Evolutionary conservation across 164 flowering plant species (phyloP).

Genomic region (Piper betle): DNA sequence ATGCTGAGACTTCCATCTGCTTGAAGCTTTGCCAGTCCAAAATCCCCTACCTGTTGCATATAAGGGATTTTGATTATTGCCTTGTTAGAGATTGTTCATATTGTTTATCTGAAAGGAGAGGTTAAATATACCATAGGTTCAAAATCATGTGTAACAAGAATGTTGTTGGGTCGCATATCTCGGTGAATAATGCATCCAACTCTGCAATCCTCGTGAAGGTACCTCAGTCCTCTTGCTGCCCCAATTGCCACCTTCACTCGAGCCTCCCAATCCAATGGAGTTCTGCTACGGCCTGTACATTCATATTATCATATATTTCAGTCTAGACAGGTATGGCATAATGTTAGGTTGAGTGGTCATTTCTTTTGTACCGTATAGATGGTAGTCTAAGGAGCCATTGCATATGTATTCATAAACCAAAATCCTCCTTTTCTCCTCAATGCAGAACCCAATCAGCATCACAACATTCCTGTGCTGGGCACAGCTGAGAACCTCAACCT

Average conservation of each 20-base stretch:
- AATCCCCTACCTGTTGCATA: slow-evolving; percentile 65
- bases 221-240: slow-evolving; percentile 77
- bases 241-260: slow-evolving; percentile 73
- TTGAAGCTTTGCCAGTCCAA: slow-evolving; percentile 71
- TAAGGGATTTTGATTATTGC: not conserved
- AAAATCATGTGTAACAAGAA: slow-evolving; percentile 82
- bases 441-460: slow-evolving; percentile 76
- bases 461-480: slow-evolving; percentile 95
- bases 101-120: too few relatives aligned
- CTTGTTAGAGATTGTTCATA: too few relatives aligned
- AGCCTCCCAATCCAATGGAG: slow-evolving; percentile 42
- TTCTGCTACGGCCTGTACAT: slow-evolving; percentile 25
- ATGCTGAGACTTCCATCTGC: slow-evolving; percentile 30
- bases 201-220: slow-evolving; percentile 95
- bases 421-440: slow-evolving; percentile 47
- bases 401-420: slow-evolving; percentile 87
- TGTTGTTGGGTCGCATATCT: slow-evolving; percentile 69
- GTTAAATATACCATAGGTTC: slow-evolving; percentile 56
- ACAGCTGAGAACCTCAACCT: slow-evolving; percentile 77
- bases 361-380: slow-evolving; percentile 49
- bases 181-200: slow-evolving; percentile 79
- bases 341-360: too few relatives aligned
- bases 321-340: not conserved
- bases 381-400: slow-evolving; percentile 77
- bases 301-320: not conserved